Conservation (phyloP, 176 grass and related monocot genomes). For the Hordeum marinum region DNA sequence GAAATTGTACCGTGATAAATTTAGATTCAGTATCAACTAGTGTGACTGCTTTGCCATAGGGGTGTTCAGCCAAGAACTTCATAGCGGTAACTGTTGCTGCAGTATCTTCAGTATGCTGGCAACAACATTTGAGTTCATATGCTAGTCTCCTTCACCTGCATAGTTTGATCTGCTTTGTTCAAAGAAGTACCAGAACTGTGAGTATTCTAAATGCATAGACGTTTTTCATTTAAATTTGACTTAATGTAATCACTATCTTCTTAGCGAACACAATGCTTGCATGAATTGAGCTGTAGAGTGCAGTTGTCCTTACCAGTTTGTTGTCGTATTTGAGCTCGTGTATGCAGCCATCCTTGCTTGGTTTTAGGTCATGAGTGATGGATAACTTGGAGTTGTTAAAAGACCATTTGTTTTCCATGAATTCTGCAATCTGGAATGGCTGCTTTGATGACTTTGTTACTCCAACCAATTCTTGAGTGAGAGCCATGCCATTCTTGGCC, state of each 20-base stretch:
- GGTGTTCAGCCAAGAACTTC: too few species aligned
- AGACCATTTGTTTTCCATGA: conserved; percentile 59
- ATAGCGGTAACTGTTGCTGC: too few species aligned
- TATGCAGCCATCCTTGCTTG: conserved; percentile 36
- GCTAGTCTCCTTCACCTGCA: too few species aligned
- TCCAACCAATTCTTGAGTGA: conserved; percentile 46
- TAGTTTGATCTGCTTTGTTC: too few species aligned
- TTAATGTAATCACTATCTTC: not conserved
- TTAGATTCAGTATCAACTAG: too few species aligned
- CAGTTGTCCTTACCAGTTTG: conserved; percentile 43
- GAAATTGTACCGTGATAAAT: too few species aligned
- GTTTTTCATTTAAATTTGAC: not conserved
- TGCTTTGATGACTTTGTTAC: conserved; percentile 30
- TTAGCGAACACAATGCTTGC: not conserved
- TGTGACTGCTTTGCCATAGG: too few species aligned
- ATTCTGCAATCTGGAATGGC: conserved; percentile 55
- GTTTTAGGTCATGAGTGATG: conserved; percentile 28
- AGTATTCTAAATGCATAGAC: not conserved
- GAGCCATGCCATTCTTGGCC: conserved; percentile 20
- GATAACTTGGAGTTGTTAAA: conserved; percentile 48
- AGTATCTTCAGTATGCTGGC: too few species aligned
- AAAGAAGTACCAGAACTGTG: too few species aligned
- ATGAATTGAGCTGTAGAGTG: conserved; percentile 6
- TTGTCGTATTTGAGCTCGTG: conserved; percentile 49
- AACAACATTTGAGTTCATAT: too few species aligned